Evolutionary conservation across 495 filamentous ascomycete genomes (phyloP).

Genomic region (Rostrohypoxylon terebratum): DNA sequence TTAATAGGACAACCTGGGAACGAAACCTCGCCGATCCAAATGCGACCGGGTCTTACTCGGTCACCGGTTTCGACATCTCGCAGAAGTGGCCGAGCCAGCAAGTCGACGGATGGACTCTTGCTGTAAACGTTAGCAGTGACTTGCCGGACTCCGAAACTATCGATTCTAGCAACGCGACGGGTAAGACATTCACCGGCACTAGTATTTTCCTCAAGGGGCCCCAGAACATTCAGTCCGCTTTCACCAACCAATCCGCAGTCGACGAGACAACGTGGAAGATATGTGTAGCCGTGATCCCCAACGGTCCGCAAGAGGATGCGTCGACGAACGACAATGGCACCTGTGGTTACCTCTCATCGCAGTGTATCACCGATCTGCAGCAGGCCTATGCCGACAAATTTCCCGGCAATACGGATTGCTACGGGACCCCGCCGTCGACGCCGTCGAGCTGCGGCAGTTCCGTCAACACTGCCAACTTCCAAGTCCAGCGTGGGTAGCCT

Average conservation of each 20-base stretch:
- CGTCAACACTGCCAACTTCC: slow-evolving; percentile 37
- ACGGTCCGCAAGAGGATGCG: slow-evolving; percentile 36
- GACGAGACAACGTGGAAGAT: slow-evolving; percentile 49
- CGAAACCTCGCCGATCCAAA: slow-evolving; percentile 41
- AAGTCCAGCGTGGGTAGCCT: slow-evolving; percentile 38
- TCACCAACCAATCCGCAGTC: slow-evolving; percentile 33
- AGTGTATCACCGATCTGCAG: slow-evolving; percentile 45
- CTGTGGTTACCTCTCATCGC: slow-evolving; percentile 34
- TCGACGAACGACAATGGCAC: slow-evolving; percentile 32
- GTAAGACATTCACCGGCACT: slow-evolving; percentile 42
- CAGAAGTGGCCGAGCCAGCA: slow-evolving; percentile 38
- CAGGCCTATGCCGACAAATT: slow-evolving; percentile 42
- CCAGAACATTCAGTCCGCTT: slow-evolving; percentile 25
- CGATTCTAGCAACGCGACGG: slow-evolving; percentile 33
- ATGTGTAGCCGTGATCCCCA: slow-evolving; percentile 41
- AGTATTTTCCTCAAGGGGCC: slow-evolving; percentile 46
- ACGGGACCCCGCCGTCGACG: slow-evolving; percentile 40
- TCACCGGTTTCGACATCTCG: slow-evolving; percentile 40
- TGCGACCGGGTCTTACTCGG: slow-evolving; percentile 31
- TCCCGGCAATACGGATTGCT: slow-evolving; percentile 40
- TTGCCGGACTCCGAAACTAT: slow-evolving; percentile 41
- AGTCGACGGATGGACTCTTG: slow-evolving; percentile 41
- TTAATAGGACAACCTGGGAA: slow-evolving; percentile 41
- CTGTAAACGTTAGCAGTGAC: slow-evolving; percentile 43
- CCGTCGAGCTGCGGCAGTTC: slow-evolving; percentile 41